Evolutionary conservation across 2,329 filamentous ascomycete species (phyloP).

Genomic region (Cytospora leucostoma): DNA sequence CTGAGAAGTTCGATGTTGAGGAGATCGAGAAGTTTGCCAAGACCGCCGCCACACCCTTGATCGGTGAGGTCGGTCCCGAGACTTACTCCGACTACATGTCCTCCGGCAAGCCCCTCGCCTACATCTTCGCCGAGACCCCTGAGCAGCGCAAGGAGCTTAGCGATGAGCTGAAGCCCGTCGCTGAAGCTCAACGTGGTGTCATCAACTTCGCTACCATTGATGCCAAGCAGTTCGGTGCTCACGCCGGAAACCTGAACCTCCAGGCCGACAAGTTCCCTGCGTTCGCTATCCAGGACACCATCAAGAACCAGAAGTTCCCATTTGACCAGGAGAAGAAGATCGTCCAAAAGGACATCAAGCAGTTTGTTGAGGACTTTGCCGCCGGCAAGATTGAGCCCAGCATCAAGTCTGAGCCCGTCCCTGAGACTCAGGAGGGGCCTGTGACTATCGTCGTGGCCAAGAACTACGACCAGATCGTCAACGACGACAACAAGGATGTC

Average conservation of each 20-base stretch:
- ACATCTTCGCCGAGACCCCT: constrained; percentile 91
- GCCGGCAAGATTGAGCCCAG: constrained; percentile 89
- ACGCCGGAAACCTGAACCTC: constrained; percentile 96
- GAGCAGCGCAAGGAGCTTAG: constrained; percentile 85
- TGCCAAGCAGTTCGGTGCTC: constrained; percentile 88
- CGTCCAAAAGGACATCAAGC: constrained; percentile 67
- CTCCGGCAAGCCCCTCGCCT: constrained; percentile 87
- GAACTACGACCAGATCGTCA: constrained; percentile 87
- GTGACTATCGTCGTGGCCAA: constrained; percentile 90
- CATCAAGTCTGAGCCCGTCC: constrained; percentile 97
- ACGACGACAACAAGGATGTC: constrained; percentile 95
- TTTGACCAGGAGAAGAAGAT: constrained; percentile 84
- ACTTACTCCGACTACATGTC: constrained; percentile 96
- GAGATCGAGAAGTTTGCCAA: constrained; percentile 82
- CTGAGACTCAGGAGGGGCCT: constrained; percentile 87
- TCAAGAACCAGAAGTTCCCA: constrained; percentile 97
- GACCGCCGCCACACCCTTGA: constrained; percentile 80
- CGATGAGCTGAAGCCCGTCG: constrained; percentile 78
- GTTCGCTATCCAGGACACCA: constrained; percentile 94
- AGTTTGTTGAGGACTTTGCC: constrained; percentile 84
- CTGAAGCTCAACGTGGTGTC: constrained; percentile 87
- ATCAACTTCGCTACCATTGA: constrained; percentile 99
- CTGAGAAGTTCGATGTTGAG: constrained; percentile 78
- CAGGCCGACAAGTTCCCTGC: constrained; percentile 93
- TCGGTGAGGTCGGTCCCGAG: constrained; percentile 95